A percentile compares a stretch with the other conserved stretches of the same genome.
These are phyloP conservation scores for Sarcodon aspratus DNA, from an alignment of 768 basidiomycete genomes.

Conservation along the genomic window DNA sequence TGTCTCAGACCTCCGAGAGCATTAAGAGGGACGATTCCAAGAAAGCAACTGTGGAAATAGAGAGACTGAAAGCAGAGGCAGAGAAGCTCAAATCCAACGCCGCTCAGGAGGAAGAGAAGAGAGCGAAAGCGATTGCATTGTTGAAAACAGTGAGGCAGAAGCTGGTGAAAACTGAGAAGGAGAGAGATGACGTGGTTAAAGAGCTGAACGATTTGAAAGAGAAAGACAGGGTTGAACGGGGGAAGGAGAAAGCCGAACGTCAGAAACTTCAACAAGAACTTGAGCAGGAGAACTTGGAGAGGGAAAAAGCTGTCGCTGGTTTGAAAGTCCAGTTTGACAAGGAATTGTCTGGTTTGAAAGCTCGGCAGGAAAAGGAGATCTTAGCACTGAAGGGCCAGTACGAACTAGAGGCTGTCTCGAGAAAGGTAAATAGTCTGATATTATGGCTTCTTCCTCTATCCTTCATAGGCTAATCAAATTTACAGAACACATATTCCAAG, in stretches of 20 bases:
- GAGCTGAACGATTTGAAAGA: constrained; percentile 42
- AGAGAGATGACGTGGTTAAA: constrained; percentile 67
- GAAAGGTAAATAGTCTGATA: constrained; percentile 42
- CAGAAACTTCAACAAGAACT: constrained; percentile 51
- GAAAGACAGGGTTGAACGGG: constrained; percentile 40
- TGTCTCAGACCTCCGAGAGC: constrained; percentile 36
- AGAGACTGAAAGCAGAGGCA: constrained; percentile 51
- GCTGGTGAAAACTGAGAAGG: constrained; percentile 93
- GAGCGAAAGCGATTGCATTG: constrained; percentile 84
- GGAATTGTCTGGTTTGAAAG: constrained; percentile 48
- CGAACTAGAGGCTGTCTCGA: constrained; percentile 63
- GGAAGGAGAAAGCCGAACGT: constrained; percentile 36
- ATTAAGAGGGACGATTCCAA: constrained; percentile 37
- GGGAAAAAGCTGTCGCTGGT: constrained; percentile 47
- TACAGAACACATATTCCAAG: constrained; percentile 55
- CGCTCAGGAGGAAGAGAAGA: constrained; percentile 97
- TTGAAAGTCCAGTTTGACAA: constrained; percentile 63
- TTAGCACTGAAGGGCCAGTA: constrained; percentile 52
- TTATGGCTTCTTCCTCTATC: background rate
- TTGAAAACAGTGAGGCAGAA: constrained; percentile 95
- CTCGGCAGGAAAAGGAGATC: constrained; percentile 68
- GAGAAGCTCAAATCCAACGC: constrained; percentile 46
- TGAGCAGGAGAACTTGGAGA: constrained; percentile 45
- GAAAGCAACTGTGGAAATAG: constrained; percentile 43
- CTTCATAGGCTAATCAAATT: constrained; percentile 2